Evolutionary conservation across 345 rosid species (phyloP), one percentile per base, ranked within the genome.

Genomic region (Turritis glabra): DNA sequence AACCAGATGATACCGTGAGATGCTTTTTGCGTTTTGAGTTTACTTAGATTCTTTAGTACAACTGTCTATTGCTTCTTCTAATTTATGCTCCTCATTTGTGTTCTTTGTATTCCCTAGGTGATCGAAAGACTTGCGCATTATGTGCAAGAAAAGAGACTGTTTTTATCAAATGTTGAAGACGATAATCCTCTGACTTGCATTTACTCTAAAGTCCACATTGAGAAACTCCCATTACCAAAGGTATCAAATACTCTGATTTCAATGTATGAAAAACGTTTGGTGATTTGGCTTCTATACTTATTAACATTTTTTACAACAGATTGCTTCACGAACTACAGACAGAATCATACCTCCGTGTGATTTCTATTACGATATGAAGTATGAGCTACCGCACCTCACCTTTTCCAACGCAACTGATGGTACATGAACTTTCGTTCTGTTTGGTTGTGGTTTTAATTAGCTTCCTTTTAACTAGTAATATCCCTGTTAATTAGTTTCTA

Each of bases 181-280:
- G 86, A 85, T 22, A 85, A 83, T 63, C 86, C 76, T 5, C 77
- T 85, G 13, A 47, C 68, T 47, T 83, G 85, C 59, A 62, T 84
- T 3, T 5, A 58, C 7, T 80, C 83, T 1, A 65, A 40, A 35
- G 55, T 79, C 0, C 63, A 71, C 1, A 73, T 84, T 40, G 78
- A 62, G 3, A 55, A 54, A 73, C 72, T 82, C 61, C 64, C 74
- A 17, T 43, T 43, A 0, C 74, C 70, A 40, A 73, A 82, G 66
- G 88, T 84, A 23, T 40, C 4, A 14, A 38, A 22, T 4, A 13
- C n/a, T 38, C 2, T 60, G 4, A 60, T 0, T 40, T 15, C 21
- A 38, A 23, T 21, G 7, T 10, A 14, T 58, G 48, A 18, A 22
- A 8, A 27, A 30, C 0, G 14, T 62, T 26, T n/a, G 25, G 37